Evolutionary conservation across 2,329 filamentous ascomycete genomes (phyloP).

Genomic region (Torrubiella hemipterigena): DNA sequence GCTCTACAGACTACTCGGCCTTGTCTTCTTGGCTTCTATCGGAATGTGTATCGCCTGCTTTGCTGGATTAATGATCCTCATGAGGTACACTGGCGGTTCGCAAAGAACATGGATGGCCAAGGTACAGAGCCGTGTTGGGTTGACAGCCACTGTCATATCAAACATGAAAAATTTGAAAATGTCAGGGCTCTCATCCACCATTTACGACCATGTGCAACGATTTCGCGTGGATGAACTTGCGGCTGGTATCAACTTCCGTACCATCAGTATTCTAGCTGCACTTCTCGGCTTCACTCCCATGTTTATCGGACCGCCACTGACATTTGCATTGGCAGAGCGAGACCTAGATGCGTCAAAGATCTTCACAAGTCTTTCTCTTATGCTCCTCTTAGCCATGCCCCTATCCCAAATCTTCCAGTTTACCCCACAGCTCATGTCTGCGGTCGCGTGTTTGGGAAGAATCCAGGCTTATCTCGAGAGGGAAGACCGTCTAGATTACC

Average conservation of each 20-base stretch:
- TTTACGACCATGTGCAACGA: slow-evolving; percentile 11
- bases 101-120: slow-evolving; percentile 18
- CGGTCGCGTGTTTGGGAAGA: slow-evolving; percentile 13
- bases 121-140: slow-evolving; percentile 15
- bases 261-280: slow-evolving; percentile 14
- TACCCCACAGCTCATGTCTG: slow-evolving; percentile 11
- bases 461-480: slow-evolving; percentile 16
- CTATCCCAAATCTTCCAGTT: slow-evolving; percentile 14
- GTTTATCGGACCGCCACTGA: slow-evolving; percentile 19
- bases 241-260: slow-evolving; percentile 11
- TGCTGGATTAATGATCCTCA: slow-evolving; percentile 7
- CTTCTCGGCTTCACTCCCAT: slow-evolving; percentile 17
- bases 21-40: slow-evolving; percentile 18
- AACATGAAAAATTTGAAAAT: slow-evolving; percentile 16
- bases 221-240: slow-evolving; percentile 13
- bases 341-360: slow-evolving; percentile 14
- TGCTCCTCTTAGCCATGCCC: slow-evolving; percentile 15
- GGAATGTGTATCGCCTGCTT: slow-evolving; percentile 14
- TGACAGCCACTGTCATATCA: slow-evolving; percentile 11
- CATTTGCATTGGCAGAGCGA: slow-evolving; percentile 15
- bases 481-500: slow-evolving; percentile 13
- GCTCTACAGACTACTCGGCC: slow-evolving; percentile 17
- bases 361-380: slow-evolving; percentile 17
- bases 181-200: slow-evolving; percentile 17
- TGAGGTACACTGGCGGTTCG: slow-evolving; percentile 9